phyloP scores from a whole-genome alignment of 495 filamentous ascomycete species.

The Xylaria nigripes region DNA sequence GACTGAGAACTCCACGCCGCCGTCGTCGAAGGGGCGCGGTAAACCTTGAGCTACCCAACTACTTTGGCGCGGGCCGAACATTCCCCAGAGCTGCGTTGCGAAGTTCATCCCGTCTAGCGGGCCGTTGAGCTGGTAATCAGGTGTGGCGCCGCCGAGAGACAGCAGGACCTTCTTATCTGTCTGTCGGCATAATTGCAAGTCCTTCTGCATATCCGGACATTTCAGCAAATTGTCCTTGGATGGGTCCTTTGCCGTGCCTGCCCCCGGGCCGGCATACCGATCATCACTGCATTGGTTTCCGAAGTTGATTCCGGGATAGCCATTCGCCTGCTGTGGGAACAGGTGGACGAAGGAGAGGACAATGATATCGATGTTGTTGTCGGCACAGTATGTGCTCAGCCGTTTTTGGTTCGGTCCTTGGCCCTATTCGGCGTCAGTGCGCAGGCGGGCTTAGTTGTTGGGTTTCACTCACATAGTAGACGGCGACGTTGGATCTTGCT shows the following conservation, averaged over 20 bases:
- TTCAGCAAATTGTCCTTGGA: slow-evolving; percentile 21
- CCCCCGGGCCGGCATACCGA: slow-evolving; percentile 27
- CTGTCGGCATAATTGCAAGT: slow-evolving; percentile 44
- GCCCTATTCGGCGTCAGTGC: slow-evolving; percentile 27
- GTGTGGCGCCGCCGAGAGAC: slow-evolving; percentile 54
- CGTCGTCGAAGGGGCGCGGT: slow-evolving; percentile 38
- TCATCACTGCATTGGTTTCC: slow-evolving; percentile 53
- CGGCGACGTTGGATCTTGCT: slow-evolving; percentile 39
- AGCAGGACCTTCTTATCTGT: slow-evolving; percentile 57
- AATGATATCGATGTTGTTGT: slow-evolving; percentile 57
- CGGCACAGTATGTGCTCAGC: slow-evolving; percentile 50
- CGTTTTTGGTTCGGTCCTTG: slow-evolving; percentile 37
- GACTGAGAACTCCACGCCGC: slow-evolving; percentile 24
- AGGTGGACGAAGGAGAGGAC: slow-evolving; percentile 56
- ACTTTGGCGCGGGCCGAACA: slow-evolving; percentile 48
- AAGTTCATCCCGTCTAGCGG: slow-evolving; percentile 47
- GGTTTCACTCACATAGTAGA: slow-evolving; percentile 40
- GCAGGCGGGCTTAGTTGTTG: neutral
- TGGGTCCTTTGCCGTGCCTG: slow-evolving; percentile 18
- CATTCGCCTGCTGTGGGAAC: slow-evolving; percentile 50
- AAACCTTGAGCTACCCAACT: slow-evolving; percentile 28
- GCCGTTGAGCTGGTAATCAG: slow-evolving; percentile 28
- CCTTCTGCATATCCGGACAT: slow-evolving; percentile 30
- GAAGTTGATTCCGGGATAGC: slow-evolving; percentile 55
- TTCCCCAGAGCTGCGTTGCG: slow-evolving; percentile 54